These are phyloP conservation scores for Boletus vinaceobasis DNA, from an alignment of 768 basidiomycete species.

Conservation along the genomic window DNA sequence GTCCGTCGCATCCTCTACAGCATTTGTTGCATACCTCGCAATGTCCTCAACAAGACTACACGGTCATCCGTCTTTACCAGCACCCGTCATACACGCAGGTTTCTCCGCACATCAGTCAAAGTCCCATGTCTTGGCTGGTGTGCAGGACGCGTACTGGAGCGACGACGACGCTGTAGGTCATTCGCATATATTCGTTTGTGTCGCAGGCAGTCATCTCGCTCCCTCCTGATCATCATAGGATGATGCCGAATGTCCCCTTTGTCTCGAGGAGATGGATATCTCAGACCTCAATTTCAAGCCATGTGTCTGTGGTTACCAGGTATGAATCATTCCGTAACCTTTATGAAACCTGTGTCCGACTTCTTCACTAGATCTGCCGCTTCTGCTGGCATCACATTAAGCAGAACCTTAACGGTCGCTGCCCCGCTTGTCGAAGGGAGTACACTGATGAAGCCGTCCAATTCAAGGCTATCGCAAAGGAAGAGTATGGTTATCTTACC, in stretches of 20 bases:
- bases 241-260: slow-evolving; percentile 96
- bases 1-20: slow-evolving; percentile 14
- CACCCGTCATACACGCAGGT: slow-evolving; percentile 68
- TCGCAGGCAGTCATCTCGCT: slow-evolving; percentile 13
- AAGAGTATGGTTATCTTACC: slow-evolving; percentile 70
- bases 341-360: slow-evolving; percentile 15
- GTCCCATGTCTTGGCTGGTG: slow-evolving; percentile 82
- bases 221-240: slow-evolving; percentile 55
- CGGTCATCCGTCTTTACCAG: slow-evolving; percentile 62
- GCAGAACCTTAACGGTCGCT: slow-evolving; percentile 91
- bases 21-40: slow-evolving; percentile 1
- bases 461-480: slow-evolving; percentile 91
- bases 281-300: slow-evolving; percentile 99
- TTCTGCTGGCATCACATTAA: slow-evolving; percentile 99
- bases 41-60: slow-evolving; percentile 59
- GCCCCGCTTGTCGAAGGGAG: slow-evolving; percentile 91
- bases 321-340: slow-evolving; percentile 28
- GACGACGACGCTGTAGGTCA: slow-evolving; percentile 78
- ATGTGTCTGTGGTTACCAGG: slow-evolving; percentile 98
- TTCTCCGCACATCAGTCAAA: slow-evolving; percentile 75
- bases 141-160: slow-evolving; percentile 96
- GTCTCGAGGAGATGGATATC: slow-evolving; percentile 98
- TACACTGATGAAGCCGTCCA: slow-evolving; percentile 93
- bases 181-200: slow-evolving; percentile 1
- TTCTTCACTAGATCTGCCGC: slow-evolving; percentile 78